Evolutionary conservation across 202 grass and related monocot genomes (phyloP).

Genomic region (Zoysia matrella): DNA sequence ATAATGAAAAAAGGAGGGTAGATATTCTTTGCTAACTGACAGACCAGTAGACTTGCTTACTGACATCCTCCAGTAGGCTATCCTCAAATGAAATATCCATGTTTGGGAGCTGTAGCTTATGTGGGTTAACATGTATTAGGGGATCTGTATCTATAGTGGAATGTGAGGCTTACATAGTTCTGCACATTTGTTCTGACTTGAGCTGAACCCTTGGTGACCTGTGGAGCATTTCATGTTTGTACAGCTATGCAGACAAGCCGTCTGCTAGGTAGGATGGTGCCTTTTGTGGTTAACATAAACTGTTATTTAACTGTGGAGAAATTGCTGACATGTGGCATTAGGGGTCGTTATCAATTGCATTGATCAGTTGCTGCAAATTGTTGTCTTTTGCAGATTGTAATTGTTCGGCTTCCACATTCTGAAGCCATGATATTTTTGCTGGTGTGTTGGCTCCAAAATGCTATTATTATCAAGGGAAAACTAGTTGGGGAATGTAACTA

Average conservation of each 20-base stretch:
- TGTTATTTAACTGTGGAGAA: conserved; percentile 17
- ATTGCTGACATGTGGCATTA: not conserved
- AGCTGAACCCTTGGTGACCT: not conserved
- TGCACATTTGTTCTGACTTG: not conserved
- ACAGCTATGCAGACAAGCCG: conserved; percentile 19
- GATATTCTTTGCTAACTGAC: conserved; percentile 20
- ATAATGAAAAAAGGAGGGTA: not conserved
- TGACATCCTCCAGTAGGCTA: conserved; percentile 8
- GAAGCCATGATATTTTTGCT: no score
- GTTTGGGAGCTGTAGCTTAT: conserved; percentile 38
- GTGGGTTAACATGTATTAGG: conserved; percentile 29
- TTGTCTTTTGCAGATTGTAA: not conserved
- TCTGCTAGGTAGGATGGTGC: conserved; percentile 1
- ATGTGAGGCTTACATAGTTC: conserved; percentile 6
- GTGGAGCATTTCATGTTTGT: conserved; percentile 31
- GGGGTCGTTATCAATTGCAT: not conserved
- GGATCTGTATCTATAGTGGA: not conserved
- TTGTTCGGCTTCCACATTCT: not conserved
- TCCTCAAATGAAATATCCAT: conserved; percentile 34
- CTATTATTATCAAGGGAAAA: no score
- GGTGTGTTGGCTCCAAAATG: not conserved
- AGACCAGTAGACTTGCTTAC: no score
- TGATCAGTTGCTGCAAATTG: not conserved
- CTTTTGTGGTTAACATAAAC: conserved; percentile 1
- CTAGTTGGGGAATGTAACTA: no score